Base-by-base conservation (phyloP, 306 rosid genomes). In the Clitoria ternatea region DNA sequence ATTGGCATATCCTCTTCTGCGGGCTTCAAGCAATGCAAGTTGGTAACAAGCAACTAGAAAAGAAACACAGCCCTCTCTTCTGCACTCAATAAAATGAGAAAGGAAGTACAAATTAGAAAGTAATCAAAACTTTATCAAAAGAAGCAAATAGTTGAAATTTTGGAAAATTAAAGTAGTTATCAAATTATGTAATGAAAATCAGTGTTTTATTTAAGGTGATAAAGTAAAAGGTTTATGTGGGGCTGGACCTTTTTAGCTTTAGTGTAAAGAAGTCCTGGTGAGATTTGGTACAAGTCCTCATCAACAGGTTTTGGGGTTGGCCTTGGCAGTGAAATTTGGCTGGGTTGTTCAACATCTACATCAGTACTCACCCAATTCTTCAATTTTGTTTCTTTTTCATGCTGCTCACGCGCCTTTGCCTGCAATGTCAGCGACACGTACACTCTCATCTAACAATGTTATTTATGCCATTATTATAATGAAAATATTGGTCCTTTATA, bases 1-100 rank as follows among this genome's bases (percentile, higher is more conserved):
- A 67, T 18, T 55, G 40, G 33, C 69, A 29, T 69, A 40, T 17
- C 44, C 32, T 23, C 43, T 54, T 54, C 47, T 60, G 78, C 9
- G 1, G 5, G 10, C 40, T 57, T 92, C 90, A 90, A 6, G 79
- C 84, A 78, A 80, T 76, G 79, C 98, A 93, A n/a, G 90, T 47
- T 20, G 98, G 98, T 73, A 86, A 60, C 74, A 88, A 84, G 89
- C 98, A 93, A 82, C 89, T 80, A 82, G 86, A 71, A 74, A 90
- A 82, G 78, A 88, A 84, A 10, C 96, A 54, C 73, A 88, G 14
- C n/a, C 94, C 94, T 54, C 94, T 83, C 87, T 83, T 90, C 98
- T 90, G 96, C 89, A 78, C 35, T 13, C 63, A 50, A 39, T 12
- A n/a, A 55, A 44, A 77, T 47, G 43, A 74, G 36, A 11, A 70